Evolutionary conservation across 1,284 basidiomycete genomes (phyloP).

Genomic region (Tilletia indica): DNA sequence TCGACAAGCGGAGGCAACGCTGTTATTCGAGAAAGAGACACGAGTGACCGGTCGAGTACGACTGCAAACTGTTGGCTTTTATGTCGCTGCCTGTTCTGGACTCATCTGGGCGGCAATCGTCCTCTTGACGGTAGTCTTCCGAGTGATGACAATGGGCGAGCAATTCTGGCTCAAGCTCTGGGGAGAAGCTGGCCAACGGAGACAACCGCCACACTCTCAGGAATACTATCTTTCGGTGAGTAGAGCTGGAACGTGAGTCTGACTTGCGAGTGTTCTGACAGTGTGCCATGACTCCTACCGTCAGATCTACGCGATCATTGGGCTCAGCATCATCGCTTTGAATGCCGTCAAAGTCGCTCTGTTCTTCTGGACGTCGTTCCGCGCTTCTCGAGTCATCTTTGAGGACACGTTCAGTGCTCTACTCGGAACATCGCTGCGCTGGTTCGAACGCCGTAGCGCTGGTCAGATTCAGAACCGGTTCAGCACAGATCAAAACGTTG

Average conservation of each 20-base stretch:
- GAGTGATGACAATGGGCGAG: slow-evolving; percentile 32
- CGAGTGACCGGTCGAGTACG: slow-evolving; percentile 16
- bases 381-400: slow-evolving; percentile 41
- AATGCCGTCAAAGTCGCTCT: slow-evolving; percentile 30
- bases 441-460: slow-evolving; percentile 48
- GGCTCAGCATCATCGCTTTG: slow-evolving; percentile 31
- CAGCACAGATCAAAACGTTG: slow-evolving; percentile 43
- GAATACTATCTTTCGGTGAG: slow-evolving; percentile 7
- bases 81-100: slow-evolving; percentile 30
- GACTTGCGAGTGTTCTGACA: slow-evolving; percentile 25
- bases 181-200: slow-evolving; percentile 34
- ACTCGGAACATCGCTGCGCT: slow-evolving; percentile 43
- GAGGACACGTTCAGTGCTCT: slow-evolving; percentile 39
- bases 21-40: slow-evolving; percentile 41
- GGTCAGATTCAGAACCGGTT: slow-evolving; percentile 52
- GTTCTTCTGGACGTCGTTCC: slow-evolving; percentile 33
- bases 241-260: background rate
- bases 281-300: slow-evolving; percentile 29
- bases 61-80: slow-evolving; percentile 23
- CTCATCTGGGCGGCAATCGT: slow-evolving; percentile 26
- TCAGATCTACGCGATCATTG: slow-evolving; percentile 30
- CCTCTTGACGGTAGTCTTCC: slow-evolving; percentile 28
- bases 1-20: slow-evolving; percentile 24
- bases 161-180: slow-evolving; percentile 48
- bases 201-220: background rate